phyloP scores from a whole-genome alignment of 2,329 filamentous ascomycete species.

The Penicillium capsulatum region DNA sequence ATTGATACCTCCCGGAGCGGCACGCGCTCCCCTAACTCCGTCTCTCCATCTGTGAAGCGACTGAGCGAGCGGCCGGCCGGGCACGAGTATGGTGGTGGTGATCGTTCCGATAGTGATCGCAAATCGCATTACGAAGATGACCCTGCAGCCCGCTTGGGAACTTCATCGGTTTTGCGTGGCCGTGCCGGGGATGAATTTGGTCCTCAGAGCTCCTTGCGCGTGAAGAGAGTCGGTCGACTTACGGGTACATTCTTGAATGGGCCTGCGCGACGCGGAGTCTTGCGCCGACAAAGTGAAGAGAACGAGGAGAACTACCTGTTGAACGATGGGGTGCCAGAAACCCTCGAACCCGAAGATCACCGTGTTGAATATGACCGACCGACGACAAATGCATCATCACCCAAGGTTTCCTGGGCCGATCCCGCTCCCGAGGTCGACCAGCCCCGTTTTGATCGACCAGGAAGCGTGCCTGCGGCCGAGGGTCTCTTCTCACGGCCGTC shows the following conservation, averaged over 20 bases:
- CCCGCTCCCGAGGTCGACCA: conserved; percentile 26
- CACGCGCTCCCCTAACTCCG: conserved; percentile 40
- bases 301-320: conserved; percentile 43
- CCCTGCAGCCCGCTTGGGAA: conserved; percentile 28
- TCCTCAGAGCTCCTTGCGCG: conserved; percentile 67
- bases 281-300: conserved; percentile 59
- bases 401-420: conserved; percentile 38
- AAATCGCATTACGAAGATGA: conserved; percentile 35
- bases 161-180: conserved; percentile 37
- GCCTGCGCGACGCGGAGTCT: conserved; percentile 69
- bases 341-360: conserved; percentile 29
- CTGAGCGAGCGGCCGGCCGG: conserved; percentile 28
- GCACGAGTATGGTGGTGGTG: conserved; percentile 32
- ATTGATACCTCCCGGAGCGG: conserved; percentile 41
- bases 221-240: conserved; percentile 71
- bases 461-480: conserved; percentile 19
- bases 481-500: conserved; percentile 33
- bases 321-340: conserved; percentile 25
- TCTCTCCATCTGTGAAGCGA: conserved; percentile 34
- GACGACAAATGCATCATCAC: conserved; percentile 27
- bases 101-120: conserved; percentile 33
- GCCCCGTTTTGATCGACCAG: conserved; percentile 23
- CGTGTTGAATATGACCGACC: conserved; percentile 26
- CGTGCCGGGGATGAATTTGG: conserved; percentile 60
- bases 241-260: conserved; percentile 75